Conservation (phyloP, 2,329 filamentous ascomycete species). For the Aspergillus spinulosporus region DNA sequence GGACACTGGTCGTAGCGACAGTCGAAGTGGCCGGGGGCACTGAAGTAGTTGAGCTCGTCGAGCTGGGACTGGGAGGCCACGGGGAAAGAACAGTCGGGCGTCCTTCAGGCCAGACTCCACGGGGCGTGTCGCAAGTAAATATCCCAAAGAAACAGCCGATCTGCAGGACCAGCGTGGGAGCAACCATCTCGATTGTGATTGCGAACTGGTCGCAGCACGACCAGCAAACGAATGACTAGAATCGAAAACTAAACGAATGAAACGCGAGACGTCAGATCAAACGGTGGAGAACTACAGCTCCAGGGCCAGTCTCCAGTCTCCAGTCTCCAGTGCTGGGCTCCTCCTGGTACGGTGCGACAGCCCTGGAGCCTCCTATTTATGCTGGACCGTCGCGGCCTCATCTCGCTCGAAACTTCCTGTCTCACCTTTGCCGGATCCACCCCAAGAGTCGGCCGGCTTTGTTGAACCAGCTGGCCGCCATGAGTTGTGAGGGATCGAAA, state of each 20-base stretch:
- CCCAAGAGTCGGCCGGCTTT: neutral
- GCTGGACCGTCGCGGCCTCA: neutral
- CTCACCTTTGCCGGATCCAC: slow-evolving; percentile 11
- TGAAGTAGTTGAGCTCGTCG: neutral
- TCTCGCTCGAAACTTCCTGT: slow-evolving; percentile 7
- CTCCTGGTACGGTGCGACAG: slow-evolving; percentile 6
- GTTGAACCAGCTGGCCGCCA: neutral
- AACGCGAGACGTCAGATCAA: neutral
- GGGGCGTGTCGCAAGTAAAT: slow-evolving; percentile 35
- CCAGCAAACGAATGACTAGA: slow-evolving; percentile 1
- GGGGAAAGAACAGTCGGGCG: slow-evolving; percentile 28
- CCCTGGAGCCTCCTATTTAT: slow-evolving; percentile 12
- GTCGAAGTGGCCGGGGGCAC: neutral
- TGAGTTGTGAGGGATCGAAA: neutral
- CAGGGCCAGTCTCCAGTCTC: no score
- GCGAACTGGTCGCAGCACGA: neutral
- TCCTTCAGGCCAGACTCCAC: slow-evolving; percentile 29
- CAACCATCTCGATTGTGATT: slow-evolving; percentile 25
- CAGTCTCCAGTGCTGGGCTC: neutral
- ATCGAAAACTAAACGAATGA: neutral
- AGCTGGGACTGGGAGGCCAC: slow-evolving; percentile 15
- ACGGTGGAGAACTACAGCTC: neutral
- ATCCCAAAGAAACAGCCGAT: slow-evolving; percentile 32
- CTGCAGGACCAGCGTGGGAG: slow-evolving; percentile 25
- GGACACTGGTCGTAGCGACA: neutral